Evolutionary conservation across 1,139 yeast species (phyloP), one percentile per base, ranked within the genome.

Genomic region (Suhomyces kunorum): DNA sequence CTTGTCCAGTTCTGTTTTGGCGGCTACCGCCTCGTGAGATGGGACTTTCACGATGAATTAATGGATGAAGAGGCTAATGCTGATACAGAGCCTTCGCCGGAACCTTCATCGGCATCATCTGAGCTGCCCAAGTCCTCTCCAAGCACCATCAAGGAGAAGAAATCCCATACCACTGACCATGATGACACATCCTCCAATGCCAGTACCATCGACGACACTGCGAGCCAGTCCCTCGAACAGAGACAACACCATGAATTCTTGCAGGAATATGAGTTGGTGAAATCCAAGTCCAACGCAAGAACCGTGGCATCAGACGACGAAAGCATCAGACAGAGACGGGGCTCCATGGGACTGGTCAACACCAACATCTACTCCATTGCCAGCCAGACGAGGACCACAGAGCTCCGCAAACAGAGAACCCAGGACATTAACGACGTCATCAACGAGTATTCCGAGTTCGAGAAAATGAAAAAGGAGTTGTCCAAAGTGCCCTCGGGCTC

Each of bases 1-100:
- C 60, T 87, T 17, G 71, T 77, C 50, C 83, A 87, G 49, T 90
- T 89, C 63, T 84, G 86, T 49, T 60, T 84, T 31, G 96, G 96
- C 2, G 77, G 89, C 3, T 83, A 80, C 59, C 70, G 80, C 44
- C 61, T 88, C 42, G 73, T 88, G n/a, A 84, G 80, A 38, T 65
- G 78, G 62, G 96, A 89, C 58, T 85, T 87, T 54, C 64, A 72
- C 35, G 72, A 59, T 14, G 66, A 62, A 19, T 45, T 59, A 6
- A 46, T 42, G 25, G 40, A 35, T 1, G 9, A 9, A 9, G 44
- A 38, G 5, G 26, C 8, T 7, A 22, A 28, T 6, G 14, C 18
- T n/a, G n/a, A n/a, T n/a, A n/a, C n/a, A n/a, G n/a, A n/a, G n/a
- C n/a, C n/a, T n/a, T n/a, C n/a, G n/a, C n/a, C n/a, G n/a, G n/a